These are phyloP conservation scores for Pestalotiopsis sp. DNA, from an alignment of 2,329 filamentous ascomycete genomes.

Conservation along the genomic window DNA sequence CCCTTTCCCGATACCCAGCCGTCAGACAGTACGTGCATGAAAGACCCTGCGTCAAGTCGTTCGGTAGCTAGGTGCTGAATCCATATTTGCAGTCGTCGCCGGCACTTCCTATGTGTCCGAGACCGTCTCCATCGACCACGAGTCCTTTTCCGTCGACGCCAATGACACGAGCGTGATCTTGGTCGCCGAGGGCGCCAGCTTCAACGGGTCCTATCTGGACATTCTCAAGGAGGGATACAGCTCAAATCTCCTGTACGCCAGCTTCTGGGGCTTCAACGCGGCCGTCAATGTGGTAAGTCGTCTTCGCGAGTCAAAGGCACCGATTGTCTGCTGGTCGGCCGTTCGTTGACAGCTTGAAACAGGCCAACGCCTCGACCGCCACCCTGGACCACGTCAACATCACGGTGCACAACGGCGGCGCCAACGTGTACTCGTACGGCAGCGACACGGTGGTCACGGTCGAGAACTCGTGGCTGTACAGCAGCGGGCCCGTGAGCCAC, in stretches of 20 bases:
- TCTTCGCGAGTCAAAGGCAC: neutral
- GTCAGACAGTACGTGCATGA: neutral
- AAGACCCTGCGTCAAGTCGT: no score
- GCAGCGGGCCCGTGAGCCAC: slow-evolving; percentile 9
- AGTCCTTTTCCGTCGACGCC: neutral
- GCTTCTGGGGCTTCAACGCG: slow-evolving; percentile 8
- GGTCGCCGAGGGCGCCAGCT: neutral
- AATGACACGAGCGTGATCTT: slow-evolving; percentile 10
- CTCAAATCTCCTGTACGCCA: slow-evolving; percentile 8
- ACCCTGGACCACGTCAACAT: slow-evolving; percentile 8
- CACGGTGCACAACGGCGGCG: slow-evolving; percentile 8
- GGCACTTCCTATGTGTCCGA: neutral
- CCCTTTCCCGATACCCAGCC: neutral
- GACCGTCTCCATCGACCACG: neutral
- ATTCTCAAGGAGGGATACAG: slow-evolving; percentile 7
- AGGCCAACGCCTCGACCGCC: slow-evolving; percentile 7
- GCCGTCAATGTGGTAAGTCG: slow-evolving; percentile 5
- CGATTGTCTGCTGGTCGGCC: no score
- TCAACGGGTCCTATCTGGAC: slow-evolving; percentile 1
- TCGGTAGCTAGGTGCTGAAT: no score
- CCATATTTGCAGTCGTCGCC: neutral
- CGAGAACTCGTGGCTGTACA: slow-evolving; percentile 8
- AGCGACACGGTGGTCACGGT: neutral
- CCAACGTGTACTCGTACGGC: slow-evolving; percentile 10
- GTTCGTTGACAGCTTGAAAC: neutral